Percentiles rank a stretch among this genome's conserved stretches.
Evolutionary conservation across 495 filamentous ascomycete species (phyloP).

Genomic region (Podospora pseudocomata): DNA sequence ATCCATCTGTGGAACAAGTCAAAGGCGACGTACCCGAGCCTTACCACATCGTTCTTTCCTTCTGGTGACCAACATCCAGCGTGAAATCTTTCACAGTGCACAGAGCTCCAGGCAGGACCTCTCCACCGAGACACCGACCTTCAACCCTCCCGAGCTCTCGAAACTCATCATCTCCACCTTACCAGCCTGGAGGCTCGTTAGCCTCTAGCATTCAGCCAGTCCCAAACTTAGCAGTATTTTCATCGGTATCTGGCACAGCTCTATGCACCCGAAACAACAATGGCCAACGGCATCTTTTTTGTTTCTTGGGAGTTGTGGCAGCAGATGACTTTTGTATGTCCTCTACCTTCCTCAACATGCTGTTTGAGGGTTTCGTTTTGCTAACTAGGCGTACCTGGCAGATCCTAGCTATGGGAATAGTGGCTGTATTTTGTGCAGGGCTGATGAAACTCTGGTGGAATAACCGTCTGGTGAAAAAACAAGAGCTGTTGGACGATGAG

Average conservation of each 20-base stretch:
- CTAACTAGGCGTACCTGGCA: constrained; percentile 26
- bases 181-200: constrained; percentile 4
- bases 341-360: neutral
- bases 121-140: neutral
- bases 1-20: neutral
- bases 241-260: constrained; percentile 12
- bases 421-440: constrained; percentile 51
- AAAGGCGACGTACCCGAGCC: neutral
- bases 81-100: neutral
- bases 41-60: neutral
- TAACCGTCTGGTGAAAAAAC: constrained; percentile 60
- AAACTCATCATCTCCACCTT: neutral
- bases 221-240: constrained; percentile 6
- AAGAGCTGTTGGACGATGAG: constrained; percentile 61
- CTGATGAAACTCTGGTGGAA: constrained; percentile 59
- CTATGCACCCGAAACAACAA: constrained; percentile 11
- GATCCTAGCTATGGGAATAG: constrained; percentile 48
- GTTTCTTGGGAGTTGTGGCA: constrained; percentile 78
- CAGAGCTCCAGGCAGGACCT: neutral
- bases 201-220: neutral
- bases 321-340: constrained; percentile 83
- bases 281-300: constrained; percentile 59
- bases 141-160: neutral
- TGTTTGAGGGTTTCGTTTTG: neutral
- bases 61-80: neutral